These are phyloP conservation scores for Solanum medicagineum DNA, from an alignment of 257 asterid genomes.

Conservation along the genomic window DNA sequence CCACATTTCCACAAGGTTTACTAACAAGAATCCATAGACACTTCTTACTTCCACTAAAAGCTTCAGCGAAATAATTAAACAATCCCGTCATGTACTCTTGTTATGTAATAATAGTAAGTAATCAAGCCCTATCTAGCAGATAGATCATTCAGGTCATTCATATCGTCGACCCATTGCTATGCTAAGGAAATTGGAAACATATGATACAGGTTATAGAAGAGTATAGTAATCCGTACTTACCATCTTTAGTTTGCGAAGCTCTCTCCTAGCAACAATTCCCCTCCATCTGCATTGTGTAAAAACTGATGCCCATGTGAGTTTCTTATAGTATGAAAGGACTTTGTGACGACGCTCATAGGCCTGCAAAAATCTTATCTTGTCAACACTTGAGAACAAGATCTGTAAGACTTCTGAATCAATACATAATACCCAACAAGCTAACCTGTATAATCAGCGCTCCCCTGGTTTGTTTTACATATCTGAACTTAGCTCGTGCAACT, in stretches of 20 bases:
- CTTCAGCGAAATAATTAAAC: not conserved
- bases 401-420: not conserved
- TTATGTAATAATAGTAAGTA: not conserved
- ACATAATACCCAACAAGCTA: slow-evolving; percentile 9
- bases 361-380: slow-evolving; percentile 32
- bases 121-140: not conserved
- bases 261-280: slow-evolving; percentile 61
- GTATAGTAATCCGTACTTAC: slow-evolving; percentile 17
- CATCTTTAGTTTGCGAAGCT: slow-evolving; percentile 82
- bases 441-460: slow-evolving; percentile 76
- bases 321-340: slow-evolving; percentile 57
- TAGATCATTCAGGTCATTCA: not conserved
- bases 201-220: not conserved
- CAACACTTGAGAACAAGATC: slow-evolving; percentile 4
- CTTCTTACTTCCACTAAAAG: not conserved
- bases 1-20: not conserved
- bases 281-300: slow-evolving; percentile 89
- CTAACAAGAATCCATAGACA: not conserved
- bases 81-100: not conserved
- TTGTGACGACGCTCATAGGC: slow-evolving; percentile 78
- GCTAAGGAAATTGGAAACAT: not conserved
- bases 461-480: slow-evolving; percentile 50
- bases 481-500: slow-evolving; percentile 61
- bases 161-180: not conserved
- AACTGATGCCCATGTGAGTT: slow-evolving; percentile 53